Evolutionary conservation across 2,329 filamentous ascomycete genomes (phyloP).

Genomic region (Phyllosticta capitalensis): DNA sequence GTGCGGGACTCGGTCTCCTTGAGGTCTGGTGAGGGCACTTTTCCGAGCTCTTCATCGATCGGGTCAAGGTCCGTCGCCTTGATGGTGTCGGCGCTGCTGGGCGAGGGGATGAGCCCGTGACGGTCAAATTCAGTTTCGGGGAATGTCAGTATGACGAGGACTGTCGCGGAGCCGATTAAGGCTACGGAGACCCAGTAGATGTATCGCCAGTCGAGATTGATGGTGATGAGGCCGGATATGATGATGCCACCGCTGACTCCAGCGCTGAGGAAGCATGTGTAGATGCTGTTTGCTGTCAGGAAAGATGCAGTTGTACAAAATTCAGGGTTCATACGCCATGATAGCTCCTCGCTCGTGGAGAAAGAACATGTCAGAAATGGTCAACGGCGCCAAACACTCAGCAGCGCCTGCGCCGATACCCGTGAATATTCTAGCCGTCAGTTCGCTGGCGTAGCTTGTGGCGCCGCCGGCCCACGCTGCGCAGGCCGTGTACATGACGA

Average conservation of each 20-base stretch:
- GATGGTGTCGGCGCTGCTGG: background rate
- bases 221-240: conserved; percentile 37
- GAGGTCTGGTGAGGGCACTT: background rate
- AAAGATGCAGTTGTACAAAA: background rate
- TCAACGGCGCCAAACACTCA: conserved; percentile 40
- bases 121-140: conserved; percentile 44
- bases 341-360: conserved; percentile 45
- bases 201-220: conserved; percentile 39
- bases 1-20: background rate
- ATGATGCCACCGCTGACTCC: conserved; percentile 24
- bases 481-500: conserved; percentile 15
- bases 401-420: conserved; percentile 46
- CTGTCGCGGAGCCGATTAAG: conserved; percentile 39
- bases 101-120: background rate
- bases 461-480: conserved; percentile 17
- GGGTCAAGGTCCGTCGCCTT: background rate
- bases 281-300: conserved; percentile 12
- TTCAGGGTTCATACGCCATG: conserved; percentile 34
- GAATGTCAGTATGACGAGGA: conserved; percentile 44
- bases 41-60: background rate
- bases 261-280: conserved; percentile 18
- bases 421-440: conserved; percentile 42
- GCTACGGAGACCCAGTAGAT: conserved; percentile 45
- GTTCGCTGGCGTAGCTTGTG: conserved; percentile 15
- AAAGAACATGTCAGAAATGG: conserved; percentile 48